Evolutionary conservation across 2,329 filamentous ascomycete genomes (phyloP), one percentile per base, ranked within the genome.

Genomic region (Eutypella sp.): DNA sequence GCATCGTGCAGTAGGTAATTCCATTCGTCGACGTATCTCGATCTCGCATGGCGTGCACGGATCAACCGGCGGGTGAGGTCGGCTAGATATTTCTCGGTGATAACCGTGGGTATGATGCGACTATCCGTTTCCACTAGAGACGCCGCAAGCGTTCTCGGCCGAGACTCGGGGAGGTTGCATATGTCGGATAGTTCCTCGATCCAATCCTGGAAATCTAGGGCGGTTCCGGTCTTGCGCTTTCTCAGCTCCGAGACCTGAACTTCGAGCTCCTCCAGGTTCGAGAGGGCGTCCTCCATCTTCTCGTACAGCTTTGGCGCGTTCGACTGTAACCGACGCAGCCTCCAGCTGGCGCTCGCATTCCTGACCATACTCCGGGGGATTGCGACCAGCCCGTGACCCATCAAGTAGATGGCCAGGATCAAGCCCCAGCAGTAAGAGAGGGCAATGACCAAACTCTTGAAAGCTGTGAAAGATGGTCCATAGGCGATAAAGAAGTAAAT

Each of bases 371-470:
- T 81, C 53, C 92, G 78, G 1, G 93, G 93, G 47, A 99, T 87
- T 1, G 91, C 87, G 25, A 99, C 93, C 22, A 99, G 75, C 7
- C 93, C 93, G 66, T 99, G 93, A 6, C 93, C 93, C 92, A 99
- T 97, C 34, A 99, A 76, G 61, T 96, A 97, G 51, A 99, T 96
- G 39, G 91, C 93, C 43, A 97, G 75, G 4, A 92, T 76, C 57
- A 99, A 71, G 57, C 91, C 90, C 87, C 91, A 97, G 49, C 89
- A 89, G 66, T 99, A 99, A 31, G 92, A 88, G 48, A 97, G 73
- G 13, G 93, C 92, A 88, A 99, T 96, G 52, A 95, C 77, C 34
- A 95, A 73, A 29, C 81, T 84, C 70, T 95, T 96, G 56, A 97
- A 75, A 0, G 84, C 85, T 2, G 73, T 75, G 48, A 85, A 78